These are phyloP conservation scores for Erodium trifolium DNA, from an alignment of 441 rosid genomes.

Conservation along the genomic window DNA sequence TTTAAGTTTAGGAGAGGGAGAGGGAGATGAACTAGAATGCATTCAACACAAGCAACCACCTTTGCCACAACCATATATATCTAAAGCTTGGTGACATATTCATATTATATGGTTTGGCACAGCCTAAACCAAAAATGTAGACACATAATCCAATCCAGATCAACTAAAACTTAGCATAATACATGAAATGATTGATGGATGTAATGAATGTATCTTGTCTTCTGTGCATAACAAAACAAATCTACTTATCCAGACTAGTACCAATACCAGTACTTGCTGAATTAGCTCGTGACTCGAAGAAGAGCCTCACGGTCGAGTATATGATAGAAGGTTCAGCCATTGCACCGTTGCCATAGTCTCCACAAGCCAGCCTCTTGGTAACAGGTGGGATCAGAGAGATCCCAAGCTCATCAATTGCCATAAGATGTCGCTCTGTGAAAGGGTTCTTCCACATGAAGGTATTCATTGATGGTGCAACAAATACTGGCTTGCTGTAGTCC, in stretches of 20 bases:
- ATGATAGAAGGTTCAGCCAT: conserved; percentile 90
- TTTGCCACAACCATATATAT: not conserved
- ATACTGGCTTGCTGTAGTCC: conserved; percentile 74
- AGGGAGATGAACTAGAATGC: not conserved
- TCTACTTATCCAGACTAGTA: too few species aligned
- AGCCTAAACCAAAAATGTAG: not conserved
- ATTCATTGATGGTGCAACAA: conserved; percentile 87
- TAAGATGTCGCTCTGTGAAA: conserved; percentile 71
- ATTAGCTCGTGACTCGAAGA: conserved; percentile 44
- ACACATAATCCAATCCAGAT: not conserved
- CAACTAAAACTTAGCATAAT: not conserved
- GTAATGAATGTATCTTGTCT: not conserved
- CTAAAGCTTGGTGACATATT: not conserved
- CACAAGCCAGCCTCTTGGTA: conserved; percentile 72
- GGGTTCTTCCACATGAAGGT: conserved; percentile 89
- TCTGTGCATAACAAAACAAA: too few species aligned
- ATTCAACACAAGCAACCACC: not conserved
- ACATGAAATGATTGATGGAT: not conserved
- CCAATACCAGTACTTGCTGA: not conserved
- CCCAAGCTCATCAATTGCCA: conserved; percentile 81
- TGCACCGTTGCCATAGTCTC: conserved; percentile 84
- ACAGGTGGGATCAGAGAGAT: conserved; percentile 76
- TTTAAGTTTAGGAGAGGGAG: too few species aligned
- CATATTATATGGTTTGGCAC: not conserved
- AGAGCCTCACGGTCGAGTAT: conserved; percentile 64